Percentiles rank a stretch among this genome's conserved stretches.
Evolutionary conservation across 768 basidiomycete genomes (phyloP).

Genomic region (Tylopilus subfusipes): DNA sequence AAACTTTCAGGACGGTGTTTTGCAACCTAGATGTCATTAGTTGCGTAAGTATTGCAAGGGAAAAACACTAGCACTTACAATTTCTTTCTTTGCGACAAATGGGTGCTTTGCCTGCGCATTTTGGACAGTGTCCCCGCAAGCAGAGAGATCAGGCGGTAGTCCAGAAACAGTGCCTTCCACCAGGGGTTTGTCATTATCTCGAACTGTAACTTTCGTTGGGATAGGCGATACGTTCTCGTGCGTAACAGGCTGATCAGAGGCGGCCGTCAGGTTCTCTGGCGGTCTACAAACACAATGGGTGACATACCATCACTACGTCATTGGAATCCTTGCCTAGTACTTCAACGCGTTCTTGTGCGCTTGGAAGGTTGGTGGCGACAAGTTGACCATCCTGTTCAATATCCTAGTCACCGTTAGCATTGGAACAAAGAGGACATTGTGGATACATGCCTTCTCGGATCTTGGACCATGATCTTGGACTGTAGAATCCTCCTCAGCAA

Average conservation of each 20-base stretch:
- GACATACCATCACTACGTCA: constrained; percentile 7
- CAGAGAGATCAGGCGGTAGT: background rate
- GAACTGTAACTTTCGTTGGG: background rate
- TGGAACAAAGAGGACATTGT: background rate
- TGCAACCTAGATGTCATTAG: background rate
- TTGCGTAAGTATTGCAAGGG: background rate
- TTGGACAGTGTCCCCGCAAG: background rate
- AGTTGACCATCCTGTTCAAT: constrained; percentile 1
- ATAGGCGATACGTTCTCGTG: background rate
- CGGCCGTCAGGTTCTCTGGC: background rate
- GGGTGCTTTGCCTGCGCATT: background rate
- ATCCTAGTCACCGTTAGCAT: constrained; percentile 1
- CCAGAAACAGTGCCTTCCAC: background rate
- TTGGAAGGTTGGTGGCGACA: background rate
- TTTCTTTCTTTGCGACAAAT: background rate
- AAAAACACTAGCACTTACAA: constrained; percentile 7
- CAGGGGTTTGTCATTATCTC: background rate
- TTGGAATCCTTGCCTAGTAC: background rate
- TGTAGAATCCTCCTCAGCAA: background rate
- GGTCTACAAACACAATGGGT: background rate
- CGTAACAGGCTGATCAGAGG: constrained; percentile 1
- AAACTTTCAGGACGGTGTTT: constrained; percentile 21
- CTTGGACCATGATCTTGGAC: background rate
- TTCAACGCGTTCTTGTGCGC: background rate
- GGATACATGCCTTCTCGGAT: constrained; percentile 1